phyloP scores from a whole-genome alignment of 2,329 filamentous ascomycete genomes.

The Hymenoscyphus occultus region DNA sequence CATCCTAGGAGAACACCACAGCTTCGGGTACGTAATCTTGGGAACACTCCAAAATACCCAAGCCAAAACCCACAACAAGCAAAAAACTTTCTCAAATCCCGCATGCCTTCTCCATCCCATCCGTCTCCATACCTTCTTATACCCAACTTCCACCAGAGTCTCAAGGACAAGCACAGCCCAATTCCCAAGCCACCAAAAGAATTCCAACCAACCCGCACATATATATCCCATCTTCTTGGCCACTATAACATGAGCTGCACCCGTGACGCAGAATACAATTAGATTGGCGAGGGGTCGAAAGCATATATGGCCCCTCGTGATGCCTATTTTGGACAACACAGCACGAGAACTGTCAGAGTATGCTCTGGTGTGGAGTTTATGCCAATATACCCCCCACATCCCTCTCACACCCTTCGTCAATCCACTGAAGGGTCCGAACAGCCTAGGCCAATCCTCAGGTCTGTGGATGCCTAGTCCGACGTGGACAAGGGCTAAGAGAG shows the following conservation, averaged over 20 bases:
- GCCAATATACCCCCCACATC: background rate
- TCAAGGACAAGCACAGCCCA: background rate
- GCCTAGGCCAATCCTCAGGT: background rate
- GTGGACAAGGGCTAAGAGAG: background rate
- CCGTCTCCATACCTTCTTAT: background rate
- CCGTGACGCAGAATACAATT: background rate
- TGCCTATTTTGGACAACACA: background rate
- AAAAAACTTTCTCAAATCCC: background rate
- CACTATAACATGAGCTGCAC: background rate
- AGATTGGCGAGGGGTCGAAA: background rate
- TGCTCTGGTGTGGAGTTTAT: constrained; percentile 2
- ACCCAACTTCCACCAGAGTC: background rate
- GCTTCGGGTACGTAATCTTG: background rate
- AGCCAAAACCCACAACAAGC: background rate
- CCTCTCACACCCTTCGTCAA: background rate
- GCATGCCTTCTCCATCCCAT: background rate
- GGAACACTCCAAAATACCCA: background rate
- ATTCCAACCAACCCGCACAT: background rate
- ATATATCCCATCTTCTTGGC: background rate
- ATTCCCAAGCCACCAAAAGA: background rate
- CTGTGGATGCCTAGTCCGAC: background rate
- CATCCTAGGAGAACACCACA: background rate
- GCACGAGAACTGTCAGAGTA: background rate
- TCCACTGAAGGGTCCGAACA: background rate
- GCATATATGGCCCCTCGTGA: background rate